Evolutionary conservation across 768 basidiomycete genomes (phyloP).

Genomic region (Lanmaoa rubissima): DNA sequence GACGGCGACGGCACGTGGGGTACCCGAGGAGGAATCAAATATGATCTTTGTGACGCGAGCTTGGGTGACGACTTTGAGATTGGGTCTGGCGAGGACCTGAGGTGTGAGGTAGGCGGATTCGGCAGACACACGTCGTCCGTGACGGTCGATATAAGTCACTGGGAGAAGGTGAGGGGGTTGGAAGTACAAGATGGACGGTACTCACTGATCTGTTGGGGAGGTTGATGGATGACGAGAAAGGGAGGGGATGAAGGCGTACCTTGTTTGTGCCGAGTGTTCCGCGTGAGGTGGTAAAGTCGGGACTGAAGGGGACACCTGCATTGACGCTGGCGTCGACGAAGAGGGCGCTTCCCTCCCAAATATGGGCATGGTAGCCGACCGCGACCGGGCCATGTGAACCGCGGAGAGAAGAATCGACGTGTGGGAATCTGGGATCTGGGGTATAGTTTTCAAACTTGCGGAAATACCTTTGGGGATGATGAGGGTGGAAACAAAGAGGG

Average conservation of each 20-base stretch:
- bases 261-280: conserved; percentile 63
- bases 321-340: conserved; percentile 55
- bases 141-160: conserved; percentile 68
- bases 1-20: conserved; percentile 55
- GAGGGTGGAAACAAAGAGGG: not conserved
- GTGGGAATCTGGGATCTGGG: conserved; percentile 48
- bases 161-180: conserved; percentile 4
- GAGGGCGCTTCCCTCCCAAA: conserved; percentile 43
- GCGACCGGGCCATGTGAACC: conserved; percentile 57
- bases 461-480: conserved; percentile 52
- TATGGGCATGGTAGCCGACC: conserved; percentile 54
- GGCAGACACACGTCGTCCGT: conserved; percentile 54
- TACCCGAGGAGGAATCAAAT: conserved; percentile 42
- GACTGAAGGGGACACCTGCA: conserved; percentile 48
- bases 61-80: conserved; percentile 58
- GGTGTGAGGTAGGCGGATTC: conserved; percentile 68
- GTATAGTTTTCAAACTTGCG: conserved; percentile 63
- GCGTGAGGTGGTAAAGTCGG: conserved; percentile 54
- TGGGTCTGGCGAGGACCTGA: conserved; percentile 60
- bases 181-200: not conserved
- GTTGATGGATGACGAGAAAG: not conserved
- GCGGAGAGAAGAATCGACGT: conserved; percentile 44
- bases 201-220: conserved; percentile 42
- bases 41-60: conserved; percentile 59
- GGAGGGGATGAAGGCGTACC: conserved; percentile 35